A percentile compares a stretch with the other conserved stretches of the same genome.
Conservation (phyloP, 2,329 filamentous ascomycete species). For the Aureobasidium sp. region DNA sequence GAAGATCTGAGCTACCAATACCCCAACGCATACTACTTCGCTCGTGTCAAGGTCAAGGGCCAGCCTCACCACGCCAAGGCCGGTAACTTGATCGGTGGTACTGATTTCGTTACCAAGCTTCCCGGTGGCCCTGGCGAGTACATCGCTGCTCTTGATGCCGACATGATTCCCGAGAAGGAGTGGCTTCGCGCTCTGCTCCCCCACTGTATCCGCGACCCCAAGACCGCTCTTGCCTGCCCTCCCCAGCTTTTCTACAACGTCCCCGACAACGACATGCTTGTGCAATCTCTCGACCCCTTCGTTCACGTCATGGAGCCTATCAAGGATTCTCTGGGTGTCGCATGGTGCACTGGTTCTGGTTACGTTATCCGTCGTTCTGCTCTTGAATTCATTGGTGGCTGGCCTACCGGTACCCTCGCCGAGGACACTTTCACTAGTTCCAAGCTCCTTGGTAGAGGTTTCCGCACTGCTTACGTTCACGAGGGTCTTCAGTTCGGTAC, state of each 20-base stretch:
- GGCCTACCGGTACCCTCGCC: slow-evolving; percentile 49
- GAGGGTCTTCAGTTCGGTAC: slow-evolving; percentile 53
- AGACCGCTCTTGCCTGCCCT: slow-evolving; percentile 51
- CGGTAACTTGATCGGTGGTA: slow-evolving; percentile 54
- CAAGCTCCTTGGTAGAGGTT: slow-evolving; percentile 50
- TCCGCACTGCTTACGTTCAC: slow-evolving; percentile 53
- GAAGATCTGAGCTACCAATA: slow-evolving; percentile 28
- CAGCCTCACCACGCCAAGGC: slow-evolving; percentile 48
- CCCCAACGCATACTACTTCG: slow-evolving; percentile 35
- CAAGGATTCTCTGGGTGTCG: slow-evolving; percentile 41
- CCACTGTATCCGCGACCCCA: slow-evolving; percentile 46
- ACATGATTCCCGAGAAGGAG: slow-evolving; percentile 56
- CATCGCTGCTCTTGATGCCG: slow-evolving; percentile 56
- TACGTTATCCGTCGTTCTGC: slow-evolving; percentile 52
- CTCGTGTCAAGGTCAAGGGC: slow-evolving; percentile 32
- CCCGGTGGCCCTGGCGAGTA: slow-evolving; percentile 18
- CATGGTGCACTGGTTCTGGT: slow-evolving; percentile 58
- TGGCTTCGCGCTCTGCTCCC: slow-evolving; percentile 54
- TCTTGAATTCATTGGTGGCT: slow-evolving; percentile 53
- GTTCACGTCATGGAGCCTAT: slow-evolving; percentile 44
- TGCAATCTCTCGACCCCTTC: slow-evolving; percentile 51
- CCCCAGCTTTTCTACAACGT: slow-evolving; percentile 57
- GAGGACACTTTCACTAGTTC: slow-evolving; percentile 54
- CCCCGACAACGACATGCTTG: slow-evolving; percentile 48
- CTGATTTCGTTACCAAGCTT: slow-evolving; percentile 17